Percentiles rank a stretch among this genome's conserved stretches.
phyloP scores from a whole-genome alignment of 2,329 filamentous ascomycete species.

The Penicillium sp. region DNA sequence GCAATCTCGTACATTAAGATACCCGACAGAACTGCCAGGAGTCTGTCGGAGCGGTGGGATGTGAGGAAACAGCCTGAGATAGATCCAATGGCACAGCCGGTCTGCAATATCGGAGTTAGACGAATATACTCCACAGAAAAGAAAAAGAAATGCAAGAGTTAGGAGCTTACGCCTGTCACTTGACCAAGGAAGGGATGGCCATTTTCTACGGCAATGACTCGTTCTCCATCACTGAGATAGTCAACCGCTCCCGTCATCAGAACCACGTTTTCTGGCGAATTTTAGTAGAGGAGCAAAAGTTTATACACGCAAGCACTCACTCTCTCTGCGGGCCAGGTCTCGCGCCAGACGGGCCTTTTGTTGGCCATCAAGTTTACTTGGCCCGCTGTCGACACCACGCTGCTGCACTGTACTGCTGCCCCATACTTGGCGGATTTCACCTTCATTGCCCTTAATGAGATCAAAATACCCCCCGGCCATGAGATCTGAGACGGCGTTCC shows the following conservation, averaged over 20 bases:
- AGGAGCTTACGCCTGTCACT: conserved; percentile 47
- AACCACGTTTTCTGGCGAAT: conserved; percentile 61
- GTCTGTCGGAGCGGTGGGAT: conserved; percentile 63
- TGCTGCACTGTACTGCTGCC: conserved; percentile 66
- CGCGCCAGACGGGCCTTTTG: conserved; percentile 68
- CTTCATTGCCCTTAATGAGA: conserved; percentile 92
- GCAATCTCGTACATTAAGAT: conserved; percentile 79
- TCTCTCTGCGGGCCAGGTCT: conserved; percentile 68
- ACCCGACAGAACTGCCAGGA: conserved; percentile 74
- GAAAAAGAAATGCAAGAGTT: too few relatives aligned
- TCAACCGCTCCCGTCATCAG: conserved; percentile 83
- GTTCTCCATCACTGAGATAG: conserved; percentile 73
- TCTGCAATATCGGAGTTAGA: conserved; percentile 43
- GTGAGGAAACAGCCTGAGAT: conserved; percentile 77
- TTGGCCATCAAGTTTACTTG: conserved; percentile 55
- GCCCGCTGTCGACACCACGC: conserved; percentile 80
- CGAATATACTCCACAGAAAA: neutral
- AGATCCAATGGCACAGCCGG: conserved; percentile 84
- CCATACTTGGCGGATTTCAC: conserved; percentile 77
- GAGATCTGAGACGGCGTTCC: conserved; percentile 71
- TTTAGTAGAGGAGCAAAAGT: neutral
- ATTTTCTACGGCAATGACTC: conserved; percentile 72
- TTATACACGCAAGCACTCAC: conserved; percentile 42
- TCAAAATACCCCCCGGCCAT: conserved; percentile 77
- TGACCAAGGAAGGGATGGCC: conserved; percentile 66